Base-by-base conservation (phyloP, 129 eudicot species). In the Centaurea solstitialis region DNA sequence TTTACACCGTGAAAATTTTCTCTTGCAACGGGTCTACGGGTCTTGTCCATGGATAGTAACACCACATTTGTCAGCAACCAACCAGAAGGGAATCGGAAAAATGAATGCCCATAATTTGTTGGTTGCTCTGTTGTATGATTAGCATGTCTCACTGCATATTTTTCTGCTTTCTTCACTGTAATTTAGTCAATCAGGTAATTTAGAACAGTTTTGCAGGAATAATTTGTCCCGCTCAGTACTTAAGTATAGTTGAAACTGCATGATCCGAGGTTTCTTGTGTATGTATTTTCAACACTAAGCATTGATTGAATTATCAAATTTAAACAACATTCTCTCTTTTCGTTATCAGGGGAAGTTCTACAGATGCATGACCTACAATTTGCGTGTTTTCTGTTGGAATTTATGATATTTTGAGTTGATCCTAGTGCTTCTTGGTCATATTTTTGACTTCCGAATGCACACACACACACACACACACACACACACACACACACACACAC, bases 171-270 rank as follows among this genome's bases (percentile, higher is more conserved):
- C 37, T 72, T 57, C 22, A 82, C 81, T 86, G 90, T 92, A 90
- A 90, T 86, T 89, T 91, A 88, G 86, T 82, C 76, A 72, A 75
- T 79, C 84, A 73, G 87, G 84, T 89, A 81, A 76, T 74, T 73
- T 88, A 86, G 88, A 86, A 84, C 89, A 91, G 92, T 93, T 93
- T 93, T 93, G 96, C 89, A 86, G 93, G 90, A 88, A 91, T 87
- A 91, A 86, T 87, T 79, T 82, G 85, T 93, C 83, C 84, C 87
- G 88, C 87, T 74, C 86, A 81, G 84, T 83, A 86, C 72, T 86
- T 83, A 59, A 85, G 89, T 80, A 81, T 80, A 86, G 89, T 87
- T 86, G 83, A 86, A 82, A 79, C 79, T 86, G 86, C 87, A 86
- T 85, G 75, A 82, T 82, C 83, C 62, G 76, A 87, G 88, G 86